Percentiles rank a stretch among this genome's conserved stretches.
These are phyloP conservation scores for Thelephora ganbajun DNA, from an alignment of 768 basidiomycete genomes.

Conservation along the genomic window DNA sequence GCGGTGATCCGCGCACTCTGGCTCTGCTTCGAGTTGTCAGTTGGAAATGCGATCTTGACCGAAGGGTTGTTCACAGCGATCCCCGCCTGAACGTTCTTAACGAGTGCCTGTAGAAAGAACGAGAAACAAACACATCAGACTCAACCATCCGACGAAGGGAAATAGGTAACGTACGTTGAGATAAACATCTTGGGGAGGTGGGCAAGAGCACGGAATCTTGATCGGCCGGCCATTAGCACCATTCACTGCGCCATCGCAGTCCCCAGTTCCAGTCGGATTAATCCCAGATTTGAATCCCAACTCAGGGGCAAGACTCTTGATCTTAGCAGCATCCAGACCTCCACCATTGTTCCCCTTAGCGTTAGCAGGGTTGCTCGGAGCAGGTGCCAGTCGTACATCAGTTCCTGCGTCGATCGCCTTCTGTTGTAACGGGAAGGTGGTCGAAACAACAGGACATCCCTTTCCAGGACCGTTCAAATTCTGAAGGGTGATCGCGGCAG, in stretches of 20 bases:
- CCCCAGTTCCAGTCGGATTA: conserved; percentile 19
- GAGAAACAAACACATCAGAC: neutral
- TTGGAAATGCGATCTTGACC: conserved; percentile 28
- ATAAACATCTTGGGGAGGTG: conserved; percentile 3
- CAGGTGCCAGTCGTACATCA: neutral
- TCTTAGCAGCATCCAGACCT: neutral
- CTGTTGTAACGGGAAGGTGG: conserved; percentile 15
- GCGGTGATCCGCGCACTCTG: conserved; percentile 36
- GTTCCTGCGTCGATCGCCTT: conserved; percentile 1
- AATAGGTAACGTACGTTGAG: conserved; percentile 4
- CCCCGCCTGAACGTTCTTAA: conserved; percentile 26
- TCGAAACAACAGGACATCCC: conserved; percentile 54
- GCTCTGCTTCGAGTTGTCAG: conserved; percentile 23
- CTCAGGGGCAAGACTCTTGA: conserved; percentile 14
- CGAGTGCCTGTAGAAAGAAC: conserved; percentile 16
- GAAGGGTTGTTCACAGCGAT: conserved; percentile 26
- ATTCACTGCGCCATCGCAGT: conserved; percentile 13
- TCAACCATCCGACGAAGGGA: neutral
- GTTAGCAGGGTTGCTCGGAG: neutral
- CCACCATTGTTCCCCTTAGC: neutral
- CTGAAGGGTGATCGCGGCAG: conserved; percentile 56
- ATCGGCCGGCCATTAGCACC: neutral
- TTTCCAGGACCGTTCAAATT: conserved; percentile 54
- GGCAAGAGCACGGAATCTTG: neutral
- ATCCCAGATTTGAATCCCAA: conserved; percentile 18